Evolutionary conservation across 805 yeast species (phyloP).

Genomic region (Pichia thaimueangensis): DNA sequence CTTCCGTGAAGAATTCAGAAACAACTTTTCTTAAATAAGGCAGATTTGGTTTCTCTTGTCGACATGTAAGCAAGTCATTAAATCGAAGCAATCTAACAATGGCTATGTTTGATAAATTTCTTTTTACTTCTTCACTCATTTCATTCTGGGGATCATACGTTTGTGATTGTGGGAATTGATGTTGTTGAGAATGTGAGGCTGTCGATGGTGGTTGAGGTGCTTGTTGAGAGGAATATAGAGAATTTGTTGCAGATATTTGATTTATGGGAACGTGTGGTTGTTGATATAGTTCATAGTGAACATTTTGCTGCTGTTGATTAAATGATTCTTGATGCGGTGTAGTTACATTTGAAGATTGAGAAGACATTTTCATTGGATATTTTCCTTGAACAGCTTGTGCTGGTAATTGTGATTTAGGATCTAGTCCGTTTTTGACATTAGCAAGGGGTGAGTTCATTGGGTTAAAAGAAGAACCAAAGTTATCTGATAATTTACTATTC

Average conservation of each 20-base stretch:
- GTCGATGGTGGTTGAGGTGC: constrained; percentile 10
- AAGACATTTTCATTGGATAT: too few species aligned
- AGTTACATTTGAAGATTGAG: constrained; percentile 8
- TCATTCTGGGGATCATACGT: constrained; percentile 6
- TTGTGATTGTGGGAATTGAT: constrained; percentile 16
- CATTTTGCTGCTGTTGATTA: neutral
- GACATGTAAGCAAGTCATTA: constrained; percentile 34
- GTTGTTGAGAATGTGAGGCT: constrained; percentile 13
- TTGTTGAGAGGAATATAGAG: neutral
- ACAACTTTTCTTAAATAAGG: constrained; percentile 46
- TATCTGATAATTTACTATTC: neutral
- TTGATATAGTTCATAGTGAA: too few species aligned
- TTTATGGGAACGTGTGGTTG: too few species aligned
- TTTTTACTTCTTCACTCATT: constrained; percentile 22
- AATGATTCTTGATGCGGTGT: constrained; percentile 6
- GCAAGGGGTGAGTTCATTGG: neutral
- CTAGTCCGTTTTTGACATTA: too few species aligned
- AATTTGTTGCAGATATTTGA: too few species aligned
- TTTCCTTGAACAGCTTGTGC: neutral
- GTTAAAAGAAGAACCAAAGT: neutral
- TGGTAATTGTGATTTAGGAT: too few species aligned
- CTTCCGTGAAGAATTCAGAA: constrained; percentile 46
- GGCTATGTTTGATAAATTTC: constrained; percentile 41
- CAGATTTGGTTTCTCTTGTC: constrained; percentile 36
- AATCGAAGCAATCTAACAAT: constrained; percentile 44